phyloP scores from a whole-genome alignment of 2,329 filamentous ascomycete genomes.

The Tolypocladium inflatum region DNA sequence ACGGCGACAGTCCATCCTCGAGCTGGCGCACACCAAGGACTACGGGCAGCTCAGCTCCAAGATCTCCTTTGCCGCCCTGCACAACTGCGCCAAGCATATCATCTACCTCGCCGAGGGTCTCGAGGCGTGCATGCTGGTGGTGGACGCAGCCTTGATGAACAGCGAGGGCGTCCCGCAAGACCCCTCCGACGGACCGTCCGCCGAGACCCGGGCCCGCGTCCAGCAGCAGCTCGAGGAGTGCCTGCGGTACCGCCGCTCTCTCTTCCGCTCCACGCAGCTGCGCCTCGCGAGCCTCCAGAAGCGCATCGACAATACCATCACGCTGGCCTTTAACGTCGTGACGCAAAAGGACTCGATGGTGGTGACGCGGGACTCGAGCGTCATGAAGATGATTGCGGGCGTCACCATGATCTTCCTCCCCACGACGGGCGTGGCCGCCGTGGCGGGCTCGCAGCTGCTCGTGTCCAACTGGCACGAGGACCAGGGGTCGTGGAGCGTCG shows the following conservation, averaged over 20 bases:
- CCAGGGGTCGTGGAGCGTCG: slow-evolving; percentile 11
- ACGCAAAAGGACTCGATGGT: slow-evolving; percentile 25
- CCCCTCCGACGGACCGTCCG: slow-evolving; percentile 5
- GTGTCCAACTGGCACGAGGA: slow-evolving; percentile 10
- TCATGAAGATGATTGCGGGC: slow-evolving; percentile 26
- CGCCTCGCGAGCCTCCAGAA: slow-evolving; percentile 22
- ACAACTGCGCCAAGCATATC: slow-evolving; percentile 20
- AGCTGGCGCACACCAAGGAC: slow-evolving; percentile 9
- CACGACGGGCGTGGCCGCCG: slow-evolving; percentile 22
- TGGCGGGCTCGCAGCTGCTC: slow-evolving; percentile 19
- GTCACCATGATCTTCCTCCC: slow-evolving; percentile 28
- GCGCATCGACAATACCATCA: slow-evolving; percentile 23
- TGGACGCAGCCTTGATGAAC: slow-evolving; percentile 6
- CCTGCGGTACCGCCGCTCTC: slow-evolving; percentile 19
- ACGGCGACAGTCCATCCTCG: slow-evolving; percentile 13
- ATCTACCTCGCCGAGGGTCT: slow-evolving; percentile 18
- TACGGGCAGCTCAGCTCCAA: slow-evolving; percentile 9
- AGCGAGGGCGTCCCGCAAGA: slow-evolving; percentile 1
- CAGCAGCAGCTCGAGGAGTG: slow-evolving; percentile 16
- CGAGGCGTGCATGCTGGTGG: slow-evolving; percentile 15
- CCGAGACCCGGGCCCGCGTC: slow-evolving; percentile 5
- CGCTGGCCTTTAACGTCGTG: slow-evolving; percentile 24
- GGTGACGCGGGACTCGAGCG: slow-evolving; percentile 23
- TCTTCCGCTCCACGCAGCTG: slow-evolving; percentile 25
- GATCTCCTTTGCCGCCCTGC: slow-evolving; percentile 16